Conservation (phyloP, 2,329 filamentous ascomycete species). For the Aspergillus novofumigatus region DNA sequence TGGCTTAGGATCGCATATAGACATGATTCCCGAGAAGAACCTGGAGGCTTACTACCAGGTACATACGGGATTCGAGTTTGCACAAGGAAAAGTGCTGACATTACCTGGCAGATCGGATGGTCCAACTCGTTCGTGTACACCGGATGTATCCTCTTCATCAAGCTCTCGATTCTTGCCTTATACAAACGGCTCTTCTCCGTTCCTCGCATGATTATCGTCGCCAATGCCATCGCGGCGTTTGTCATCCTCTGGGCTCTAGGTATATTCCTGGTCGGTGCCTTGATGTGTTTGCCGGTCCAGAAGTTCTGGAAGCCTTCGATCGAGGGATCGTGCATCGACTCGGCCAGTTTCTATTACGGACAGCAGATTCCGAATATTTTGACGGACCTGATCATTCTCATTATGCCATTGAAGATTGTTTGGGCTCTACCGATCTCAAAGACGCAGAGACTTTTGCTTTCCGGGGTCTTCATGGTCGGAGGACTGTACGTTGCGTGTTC, state of each 20-base stretch:
- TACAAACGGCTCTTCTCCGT: slow-evolving; percentile 26
- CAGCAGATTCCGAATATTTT: slow-evolving; percentile 29
- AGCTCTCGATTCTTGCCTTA: slow-evolving; percentile 26
- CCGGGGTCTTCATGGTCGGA: slow-evolving; percentile 27
- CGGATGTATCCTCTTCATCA: slow-evolving; percentile 20
- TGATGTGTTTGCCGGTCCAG: slow-evolving; percentile 23
- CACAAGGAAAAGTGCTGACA: not conserved
- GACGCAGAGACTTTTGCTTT: slow-evolving; percentile 20
- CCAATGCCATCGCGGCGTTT: slow-evolving; percentile 17
- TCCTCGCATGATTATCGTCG: slow-evolving; percentile 17
- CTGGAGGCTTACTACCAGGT: slow-evolving; percentile 23
- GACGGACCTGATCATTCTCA: slow-evolving; percentile 23
- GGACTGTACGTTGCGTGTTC: slow-evolving; percentile 17
- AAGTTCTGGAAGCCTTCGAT: slow-evolving; percentile 24
- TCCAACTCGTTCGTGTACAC: slow-evolving; percentile 27
- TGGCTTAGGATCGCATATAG: slow-evolving; percentile 26
- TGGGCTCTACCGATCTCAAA: slow-evolving; percentile 24
- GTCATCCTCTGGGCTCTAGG: slow-evolving; percentile 21
- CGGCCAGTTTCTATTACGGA: slow-evolving; percentile 25
- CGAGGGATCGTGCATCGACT: slow-evolving; percentile 23
- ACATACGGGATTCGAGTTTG: not conserved
- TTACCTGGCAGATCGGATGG: slow-evolving; percentile 21
- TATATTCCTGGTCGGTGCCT: slow-evolving; percentile 16
- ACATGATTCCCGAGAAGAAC: slow-evolving; percentile 22
- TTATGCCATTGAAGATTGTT: slow-evolving; percentile 25